Conservation (phyloP, 768 basidiomycete genomes). For the Hirschioporus abietinus region DNA sequence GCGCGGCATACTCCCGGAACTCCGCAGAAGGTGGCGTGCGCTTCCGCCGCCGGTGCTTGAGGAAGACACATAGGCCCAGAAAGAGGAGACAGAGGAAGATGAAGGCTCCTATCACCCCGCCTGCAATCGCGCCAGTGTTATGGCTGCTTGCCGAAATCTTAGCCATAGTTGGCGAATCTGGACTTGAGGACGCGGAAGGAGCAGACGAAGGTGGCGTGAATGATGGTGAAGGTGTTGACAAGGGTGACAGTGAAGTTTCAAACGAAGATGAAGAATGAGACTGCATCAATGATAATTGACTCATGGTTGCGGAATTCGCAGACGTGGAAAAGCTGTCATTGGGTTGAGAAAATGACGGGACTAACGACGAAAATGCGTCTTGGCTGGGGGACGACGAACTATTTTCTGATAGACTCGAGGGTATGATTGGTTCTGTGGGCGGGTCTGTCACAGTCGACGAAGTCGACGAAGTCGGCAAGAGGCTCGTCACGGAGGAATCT, state of each 20-base stretch:
- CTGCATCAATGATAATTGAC: no score
- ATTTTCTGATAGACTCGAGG: no score
- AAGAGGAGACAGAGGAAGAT: slow-evolving; percentile 31
- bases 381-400: no score
- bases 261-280: slow-evolving; percentile 5
- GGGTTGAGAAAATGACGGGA: no score
- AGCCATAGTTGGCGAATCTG: slow-evolving; percentile 13
- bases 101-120: slow-evolving; percentile 46
- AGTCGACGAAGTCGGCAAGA: no score
- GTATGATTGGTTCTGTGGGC: no score
- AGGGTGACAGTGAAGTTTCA: background rate
- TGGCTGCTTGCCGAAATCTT: background rate
- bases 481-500: no score
- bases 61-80: slow-evolving; percentile 30
- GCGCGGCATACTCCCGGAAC: slow-evolving; percentile 25
- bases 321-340: no score
- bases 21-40: slow-evolving; percentile 56
- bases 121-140: slow-evolving; percentile 46
- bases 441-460: no score
- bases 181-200: slow-evolving; percentile 7
- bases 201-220: slow-evolving; percentile 3
- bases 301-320: no score
- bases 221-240: background rate
- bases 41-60: slow-evolving; percentile 33
- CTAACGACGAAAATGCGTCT: no score